phyloP scores from a whole-genome alignment of 148 eudicot species.

The Heliamphora exappendiculata region DNA sequence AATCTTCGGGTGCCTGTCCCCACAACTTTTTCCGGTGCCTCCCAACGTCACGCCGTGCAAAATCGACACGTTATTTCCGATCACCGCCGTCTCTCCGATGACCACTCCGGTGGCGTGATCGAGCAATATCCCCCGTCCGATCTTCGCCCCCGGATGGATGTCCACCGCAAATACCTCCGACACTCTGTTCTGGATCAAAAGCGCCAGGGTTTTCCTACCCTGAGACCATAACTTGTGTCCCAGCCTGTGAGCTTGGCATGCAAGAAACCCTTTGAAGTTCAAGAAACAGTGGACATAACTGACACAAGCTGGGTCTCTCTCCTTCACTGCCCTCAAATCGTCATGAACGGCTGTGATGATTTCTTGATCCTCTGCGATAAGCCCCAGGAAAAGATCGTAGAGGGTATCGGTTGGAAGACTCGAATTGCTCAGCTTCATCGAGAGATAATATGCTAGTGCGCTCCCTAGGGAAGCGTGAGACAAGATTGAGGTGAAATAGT shows the following conservation, averaged over 20 bases:
- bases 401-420: conserved; percentile 34
- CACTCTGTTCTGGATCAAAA: conserved; percentile 54
- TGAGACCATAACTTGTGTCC: conserved; percentile 63
- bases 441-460: conserved; percentile 57
- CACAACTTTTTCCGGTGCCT: conserved; percentile 60
- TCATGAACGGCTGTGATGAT: conserved; percentile 32
- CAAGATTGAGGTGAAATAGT: conserved; percentile 45
- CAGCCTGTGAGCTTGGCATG: conserved; percentile 61
- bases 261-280: conserved; percentile 69
- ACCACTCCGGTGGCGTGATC: conserved; percentile 85
- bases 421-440: conserved; percentile 36
- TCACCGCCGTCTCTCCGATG: conserved; percentile 72
- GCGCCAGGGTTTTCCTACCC: conserved; percentile 47
- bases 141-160: conserved; percentile 72
- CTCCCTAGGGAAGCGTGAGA: conserved; percentile 39
- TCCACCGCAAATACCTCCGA: conserved; percentile 74
- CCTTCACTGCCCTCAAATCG: conserved; percentile 57
- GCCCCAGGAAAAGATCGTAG: conserved; percentile 38
- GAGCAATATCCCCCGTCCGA: conserved; percentile 62
- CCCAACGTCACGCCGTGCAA: conserved; percentile 76
- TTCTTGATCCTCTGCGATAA: conserved; percentile 32
- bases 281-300: conserved; percentile 67
- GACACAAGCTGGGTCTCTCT: conserved; percentile 76
- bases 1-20: conserved; percentile 73
- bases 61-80: conserved; percentile 72